Evolutionary conservation across 768 basidiomycete species (phyloP).

Genomic region (Kockovaella imperatae): DNA sequence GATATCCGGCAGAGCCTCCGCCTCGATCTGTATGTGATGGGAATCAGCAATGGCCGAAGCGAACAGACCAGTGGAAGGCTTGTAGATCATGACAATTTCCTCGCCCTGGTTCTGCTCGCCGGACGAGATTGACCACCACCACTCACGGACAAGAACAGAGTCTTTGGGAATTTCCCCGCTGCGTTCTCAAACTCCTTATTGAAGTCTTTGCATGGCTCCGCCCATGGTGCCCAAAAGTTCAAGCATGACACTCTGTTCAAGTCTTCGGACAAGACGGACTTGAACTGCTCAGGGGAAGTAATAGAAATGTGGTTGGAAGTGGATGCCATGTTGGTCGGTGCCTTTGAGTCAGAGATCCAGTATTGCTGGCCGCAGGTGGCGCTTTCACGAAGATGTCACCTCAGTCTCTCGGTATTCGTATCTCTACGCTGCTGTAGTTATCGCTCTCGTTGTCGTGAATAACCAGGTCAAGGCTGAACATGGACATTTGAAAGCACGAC

Average conservation of each 20-base stretch:
- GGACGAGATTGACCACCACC: not conserved
- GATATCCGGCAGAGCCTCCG: conserved; percentile 57
- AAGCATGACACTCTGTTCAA: conserved; percentile 74
- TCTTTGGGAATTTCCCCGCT: conserved; percentile 59
- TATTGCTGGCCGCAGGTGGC: too few species aligned
- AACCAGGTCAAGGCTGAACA: too few species aligned
- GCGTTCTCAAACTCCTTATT: conserved; percentile 68
- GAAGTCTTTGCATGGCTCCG: conserved; percentile 82
- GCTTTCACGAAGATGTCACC: too few species aligned
- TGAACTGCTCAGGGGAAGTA: conserved; percentile 63
- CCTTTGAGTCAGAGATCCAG: too few species aligned
- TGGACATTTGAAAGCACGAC: too few species aligned
- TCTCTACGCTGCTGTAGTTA: too few species aligned
- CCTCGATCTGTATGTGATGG: conserved; percentile 40
- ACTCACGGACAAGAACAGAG: conserved; percentile 70
- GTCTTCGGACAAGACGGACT: conserved; percentile 64
- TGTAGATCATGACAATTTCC: not conserved
- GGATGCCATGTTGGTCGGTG: too few species aligned
- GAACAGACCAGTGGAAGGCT: not conserved
- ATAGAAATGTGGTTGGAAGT: conserved; percentile 54
- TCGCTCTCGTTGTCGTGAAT: too few species aligned
- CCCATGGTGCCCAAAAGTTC: conserved; percentile 93
- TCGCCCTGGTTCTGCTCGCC: too few species aligned
- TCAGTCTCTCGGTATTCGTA: too few species aligned
- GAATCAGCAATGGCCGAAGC: too few species aligned